Evolutionary conservation across 305 asterid genomes (phyloP), one percentile per base, ranked within the genome.

Genomic region (Ilex paraguariensis): DNA sequence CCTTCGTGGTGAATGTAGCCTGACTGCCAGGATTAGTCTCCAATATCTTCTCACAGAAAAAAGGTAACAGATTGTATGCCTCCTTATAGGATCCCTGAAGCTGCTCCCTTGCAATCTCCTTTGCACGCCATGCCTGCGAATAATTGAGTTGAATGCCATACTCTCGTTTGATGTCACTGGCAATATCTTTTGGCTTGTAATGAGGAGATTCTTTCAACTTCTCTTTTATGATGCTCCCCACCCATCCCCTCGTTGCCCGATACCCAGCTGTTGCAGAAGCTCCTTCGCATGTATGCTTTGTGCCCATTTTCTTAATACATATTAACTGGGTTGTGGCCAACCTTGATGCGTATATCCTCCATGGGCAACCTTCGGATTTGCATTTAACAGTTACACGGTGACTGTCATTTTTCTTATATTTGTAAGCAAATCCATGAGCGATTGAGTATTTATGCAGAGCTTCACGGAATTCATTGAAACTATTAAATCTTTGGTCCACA

Each of bases 81-180:
- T 90, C 97, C 68, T 80, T 85, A 71, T 87, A 90, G 33, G 99
- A 93, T 1, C 99, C 99, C 82, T 87, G 97, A 80, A 93, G 97
- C 79, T 93, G 99, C 82, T 93, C 99, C 44, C 99, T 73, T 31
- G 97, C 97, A 66, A 87, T 86, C 84, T 93, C 99, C 79, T 93
- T 93, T 58, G 99, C 99, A 16, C 97, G 97, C 96, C 99, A 81
- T 36, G 99, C 99, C 70, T 93, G 99, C 3, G 96, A 87, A 79
- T 93, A 93, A 80, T 93, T 93, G 87, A 93, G 78, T 73, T 90
- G 94, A 82, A 93, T 90, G 66, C 97, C 99, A 78, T 93, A 93
- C 66, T 93, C 99, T 16, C 97, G 95, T 70, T 87, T 74, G 69
- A 93, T 90, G 60, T 93, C 97, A 61, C 76, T 75, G 69, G 96